phyloP scores from a whole-genome alignment of 768 basidiomycete species.

The Boletus pseudo-olivaceus region DNA sequence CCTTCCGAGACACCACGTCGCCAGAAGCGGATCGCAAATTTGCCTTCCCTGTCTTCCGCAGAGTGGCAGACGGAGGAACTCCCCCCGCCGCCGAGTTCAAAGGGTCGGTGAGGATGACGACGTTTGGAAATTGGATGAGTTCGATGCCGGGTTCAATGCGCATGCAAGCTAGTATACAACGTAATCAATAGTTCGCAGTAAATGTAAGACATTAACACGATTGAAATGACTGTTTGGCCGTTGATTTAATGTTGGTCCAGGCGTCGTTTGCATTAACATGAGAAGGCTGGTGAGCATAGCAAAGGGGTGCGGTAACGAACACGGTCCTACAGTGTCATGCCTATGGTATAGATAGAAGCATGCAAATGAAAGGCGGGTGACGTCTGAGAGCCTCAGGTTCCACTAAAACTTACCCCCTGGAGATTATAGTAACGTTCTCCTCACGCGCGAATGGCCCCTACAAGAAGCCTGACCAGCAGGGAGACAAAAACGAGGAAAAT shows the following conservation, averaged over 20 bases:
- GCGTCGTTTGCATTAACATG: not conserved
- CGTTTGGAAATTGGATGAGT: not conserved
- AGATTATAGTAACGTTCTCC: no score
- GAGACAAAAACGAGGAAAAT: not conserved
- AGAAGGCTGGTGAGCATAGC: not conserved
- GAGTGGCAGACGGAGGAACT: constrained; percentile 57
- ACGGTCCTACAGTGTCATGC: not conserved
- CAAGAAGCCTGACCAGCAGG: not conserved
- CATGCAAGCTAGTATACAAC: not conserved
- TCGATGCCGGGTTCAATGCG: not conserved
- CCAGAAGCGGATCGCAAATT: constrained; percentile 32
- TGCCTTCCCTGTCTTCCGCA: constrained; percentile 46
- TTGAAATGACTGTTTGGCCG: not conserved
- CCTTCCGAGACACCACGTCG: constrained; percentile 12
- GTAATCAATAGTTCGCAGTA: not conserved
- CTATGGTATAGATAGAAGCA: not conserved
- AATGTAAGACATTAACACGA: not conserved
- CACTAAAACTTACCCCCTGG: not conserved
- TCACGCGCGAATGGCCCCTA: not conserved
- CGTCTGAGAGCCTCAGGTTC: not conserved
- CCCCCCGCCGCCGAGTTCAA: constrained; percentile 35
- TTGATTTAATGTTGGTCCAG: not conserved
- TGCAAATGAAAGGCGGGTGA: not conserved
- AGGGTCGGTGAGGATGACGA: constrained; percentile 1
- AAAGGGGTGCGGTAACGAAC: not conserved